Conservation (phyloP, 2,329 filamentous ascomycete genomes). For the Sclerotinia minor region DNA sequence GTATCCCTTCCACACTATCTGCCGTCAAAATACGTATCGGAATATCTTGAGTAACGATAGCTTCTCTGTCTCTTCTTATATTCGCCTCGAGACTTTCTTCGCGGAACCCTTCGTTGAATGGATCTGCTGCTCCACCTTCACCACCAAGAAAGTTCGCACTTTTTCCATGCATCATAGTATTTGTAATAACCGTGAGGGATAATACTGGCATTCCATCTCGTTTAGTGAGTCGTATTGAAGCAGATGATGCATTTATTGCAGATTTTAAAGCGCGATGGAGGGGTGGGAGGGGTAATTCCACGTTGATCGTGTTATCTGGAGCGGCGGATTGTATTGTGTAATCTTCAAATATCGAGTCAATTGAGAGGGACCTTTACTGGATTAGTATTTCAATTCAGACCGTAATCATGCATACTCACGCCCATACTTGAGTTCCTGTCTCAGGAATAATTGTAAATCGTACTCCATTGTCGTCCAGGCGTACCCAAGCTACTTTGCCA, state of each 20-base stretch:
- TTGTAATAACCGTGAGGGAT: constrained; percentile 84
- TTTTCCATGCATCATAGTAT: constrained; percentile 57
- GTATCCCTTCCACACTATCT: constrained; percentile 83
- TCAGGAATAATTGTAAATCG: constrained; percentile 96
- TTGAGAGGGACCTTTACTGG: constrained; percentile 52
- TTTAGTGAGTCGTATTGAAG: constrained; percentile 87
- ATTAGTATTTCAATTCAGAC: constrained; percentile 38
- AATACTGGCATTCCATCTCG: constrained; percentile 85
- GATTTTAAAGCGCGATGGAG: constrained; percentile 91
- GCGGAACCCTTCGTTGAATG: constrained; percentile 51
- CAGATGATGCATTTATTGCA: constrained; percentile 76
- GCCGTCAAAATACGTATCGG: constrained; percentile 88
- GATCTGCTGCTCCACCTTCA: constrained; percentile 43
- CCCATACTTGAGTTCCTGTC: constrained; percentile 94
- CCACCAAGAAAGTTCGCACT: constrained; percentile 40
- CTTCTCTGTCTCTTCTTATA: constrained; percentile 73
- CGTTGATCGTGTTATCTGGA: constrained; percentile 84
- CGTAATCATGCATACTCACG: constrained; percentile 55
- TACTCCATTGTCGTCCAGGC: constrained; percentile 80
- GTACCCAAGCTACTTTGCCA: constrained; percentile 47
- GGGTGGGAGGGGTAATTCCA: constrained; percentile 86
- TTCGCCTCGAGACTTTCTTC: constrained; percentile 55
- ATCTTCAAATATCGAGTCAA: constrained; percentile 83
- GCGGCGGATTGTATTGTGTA: constrained; percentile 87
- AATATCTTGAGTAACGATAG: constrained; percentile 91